These are phyloP conservation scores for Saussurea involucrata DNA, from an alignment of 129 eudicot genomes.

Conservation along the genomic window DNA sequence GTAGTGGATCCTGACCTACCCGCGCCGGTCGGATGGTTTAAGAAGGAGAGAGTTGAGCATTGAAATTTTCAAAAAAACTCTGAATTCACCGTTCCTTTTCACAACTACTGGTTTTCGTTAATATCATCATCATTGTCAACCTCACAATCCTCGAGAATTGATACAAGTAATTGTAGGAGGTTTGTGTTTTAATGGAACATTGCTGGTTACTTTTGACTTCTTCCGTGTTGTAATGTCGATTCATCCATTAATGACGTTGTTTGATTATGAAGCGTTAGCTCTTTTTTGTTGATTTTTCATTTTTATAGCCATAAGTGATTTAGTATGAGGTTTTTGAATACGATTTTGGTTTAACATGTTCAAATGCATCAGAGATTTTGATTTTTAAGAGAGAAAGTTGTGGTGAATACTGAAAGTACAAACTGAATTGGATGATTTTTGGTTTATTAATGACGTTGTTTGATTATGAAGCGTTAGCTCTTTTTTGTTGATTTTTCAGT, in stretches of 20 bases:
- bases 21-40: slow-evolving; percentile 11
- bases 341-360: neutral
- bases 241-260: neutral
- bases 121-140: neutral
- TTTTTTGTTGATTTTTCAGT: neutral
- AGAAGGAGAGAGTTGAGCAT: neutral
- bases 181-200: neutral
- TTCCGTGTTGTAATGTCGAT: neutral
- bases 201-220: neutral
- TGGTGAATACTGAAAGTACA: neutral
- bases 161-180: neutral
- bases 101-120: neutral
- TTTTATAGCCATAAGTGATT: neutral
- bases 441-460: neutral
- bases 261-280: neutral
- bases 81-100: neutral
- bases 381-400: neutral
- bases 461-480: neutral
- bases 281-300: neutral
- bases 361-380: neutral
- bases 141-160: neutral
- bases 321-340: neutral
- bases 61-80: neutral
- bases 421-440: neutral
- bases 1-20: neutral